Base-by-base conservation (phyloP, 2,329 filamentous ascomycete genomes). In the Penicillium janthinellum region DNA sequence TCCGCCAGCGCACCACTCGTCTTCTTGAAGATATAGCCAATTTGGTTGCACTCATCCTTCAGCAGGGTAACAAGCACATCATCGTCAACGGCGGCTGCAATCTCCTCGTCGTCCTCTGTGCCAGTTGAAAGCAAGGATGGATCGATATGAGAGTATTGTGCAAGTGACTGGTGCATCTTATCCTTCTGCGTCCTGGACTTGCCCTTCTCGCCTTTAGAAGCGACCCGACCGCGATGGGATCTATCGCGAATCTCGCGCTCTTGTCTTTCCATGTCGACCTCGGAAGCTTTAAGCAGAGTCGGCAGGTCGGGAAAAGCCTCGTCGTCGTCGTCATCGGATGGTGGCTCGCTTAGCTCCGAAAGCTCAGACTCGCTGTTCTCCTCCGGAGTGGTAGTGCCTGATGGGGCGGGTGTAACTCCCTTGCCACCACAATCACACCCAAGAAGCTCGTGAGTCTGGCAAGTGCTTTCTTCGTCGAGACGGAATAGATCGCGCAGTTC, bases 361-460 rank as follows among this genome's bases (percentile, higher is more conserved):
- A 51, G 39, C n/a, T 59, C 59, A 12, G 60, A 57, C 4, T 66
- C 64, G 54, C 50, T 57, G 20, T 56, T 53, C 10, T 41, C 54
- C 34, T 31, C 56, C 7, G 64, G 67, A 6, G 65, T 64, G 4
- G 22, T 50, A 14, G 51, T 37, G 0, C 50, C 63, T 15, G 66
- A 64, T 1, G 58, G 15, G 12, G 49, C 41, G 12, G 59, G 41
- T 31, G 47, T 11, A 17, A 67, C 35, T 10, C 86, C 87, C 8
- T 72, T 78, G 0, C 87, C 87, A 5, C 80, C 81, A 69, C 89
- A 91, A 0, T 74, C 72, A 72, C 89, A 91, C 0, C 82, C 83
- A 0, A 91, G 74, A 1, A 90, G 75, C 54, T 89, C 85, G 70
- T 91, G 89, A 2, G 88, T 91, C 68, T 89, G 86, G 58, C 88